Conservation (phyloP, 2,329 filamentous ascomycete genomes). For the Fusarium sp. region DNA sequence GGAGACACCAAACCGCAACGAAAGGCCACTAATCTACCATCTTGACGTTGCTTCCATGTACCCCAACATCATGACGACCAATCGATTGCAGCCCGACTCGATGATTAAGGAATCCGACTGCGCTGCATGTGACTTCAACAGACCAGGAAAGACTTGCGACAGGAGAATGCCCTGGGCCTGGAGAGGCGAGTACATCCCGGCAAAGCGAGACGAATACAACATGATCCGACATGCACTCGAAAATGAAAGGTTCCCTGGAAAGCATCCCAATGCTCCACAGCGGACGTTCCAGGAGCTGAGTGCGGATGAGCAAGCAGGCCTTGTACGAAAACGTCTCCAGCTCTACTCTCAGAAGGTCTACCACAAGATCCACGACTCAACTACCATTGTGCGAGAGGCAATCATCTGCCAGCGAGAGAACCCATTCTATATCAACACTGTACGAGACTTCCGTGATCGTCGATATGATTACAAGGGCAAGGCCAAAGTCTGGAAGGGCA, state of each 20-base stretch:
- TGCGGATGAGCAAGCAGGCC: constrained; percentile 81
- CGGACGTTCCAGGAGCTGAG: constrained; percentile 85
- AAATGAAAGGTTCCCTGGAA: constrained; percentile 92
- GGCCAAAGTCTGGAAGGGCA: constrained; percentile 98
- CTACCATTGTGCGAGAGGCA: constrained; percentile 91
- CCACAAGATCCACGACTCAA: constrained; percentile 97
- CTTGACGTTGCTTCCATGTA: constrained; percentile 99
- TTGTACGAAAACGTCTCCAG: constrained; percentile 88
- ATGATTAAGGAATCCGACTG: constrained; percentile 98
- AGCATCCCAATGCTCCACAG: constrained; percentile 74
- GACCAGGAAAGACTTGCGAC: constrained; percentile 97
- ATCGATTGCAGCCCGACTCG: constrained; percentile 96
- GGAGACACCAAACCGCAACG: constrained; percentile 83
- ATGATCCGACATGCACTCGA: constrained; percentile 95
- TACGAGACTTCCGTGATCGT: constrained; percentile 94
- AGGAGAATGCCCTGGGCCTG: constrained; percentile 95
- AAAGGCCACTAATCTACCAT: constrained; percentile 95
- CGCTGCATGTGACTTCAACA: constrained; percentile 97
- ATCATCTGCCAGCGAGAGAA: constrained; percentile 99
- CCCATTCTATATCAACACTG: constrained; percentile 97
- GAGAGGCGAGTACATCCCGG: constrained; percentile 96
- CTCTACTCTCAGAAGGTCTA: constrained; percentile 99
- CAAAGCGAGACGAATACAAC: constrained; percentile 98
- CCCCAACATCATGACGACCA: constrained; percentile 99
- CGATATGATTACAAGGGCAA: constrained; percentile 99